Evolutionary conservation across 2,329 filamentous ascomycete species (phyloP), one percentile per base, ranked within the genome.

Genomic region (Ophiostoma sp.): DNA sequence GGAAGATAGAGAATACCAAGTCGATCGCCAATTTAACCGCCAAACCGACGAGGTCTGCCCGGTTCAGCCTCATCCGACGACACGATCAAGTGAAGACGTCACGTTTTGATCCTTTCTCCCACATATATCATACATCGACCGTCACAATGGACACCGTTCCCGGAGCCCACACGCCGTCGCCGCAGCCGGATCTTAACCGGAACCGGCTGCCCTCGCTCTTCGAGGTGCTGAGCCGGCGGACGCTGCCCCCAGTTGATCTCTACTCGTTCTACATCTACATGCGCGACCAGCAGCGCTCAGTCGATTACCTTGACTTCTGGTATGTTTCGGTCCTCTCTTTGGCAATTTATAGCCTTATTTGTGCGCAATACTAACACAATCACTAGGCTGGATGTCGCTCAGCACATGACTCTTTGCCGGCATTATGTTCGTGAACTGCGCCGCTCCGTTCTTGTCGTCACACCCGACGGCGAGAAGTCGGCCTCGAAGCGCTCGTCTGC

Each of bases 201-300:
- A 97, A 97, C 81, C 89, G 96, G 77, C 89, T 99, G 74, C 96
- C 96, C 64, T 98, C 94, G 1, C 89, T 99, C 70, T 98, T 97
- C 81, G 97, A 99, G 83, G 96, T 99, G 72, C 86, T 99, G 75
- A 97, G 94, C 81, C 91, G 97, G 77, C 91, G 94, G 76, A 99
- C 96, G n/a, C 87, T 97, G 25, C 93, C 97, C 68, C 96, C 96
- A 0, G 95, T 99, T 73, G 97, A 99, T 80, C 87, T 99, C 12
- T 99, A 97, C 83, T 98, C 95, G 1, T 99, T 99, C 85, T 99
- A 99, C 84, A 99, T 99, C 79, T 99, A 97, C 84, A 99, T 99
- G 96, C 90, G 96, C 79, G 97, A 99, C 82, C 95, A 98, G 83
- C 96, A 99, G 83, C 91, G 95, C 81, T 98, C 95, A 8, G 96